Percentiles rank a stretch among this genome's conserved stretches.
Conservation (phyloP, 1,139 yeast genomes). For the Sugiyamaella novakii region DNA sequence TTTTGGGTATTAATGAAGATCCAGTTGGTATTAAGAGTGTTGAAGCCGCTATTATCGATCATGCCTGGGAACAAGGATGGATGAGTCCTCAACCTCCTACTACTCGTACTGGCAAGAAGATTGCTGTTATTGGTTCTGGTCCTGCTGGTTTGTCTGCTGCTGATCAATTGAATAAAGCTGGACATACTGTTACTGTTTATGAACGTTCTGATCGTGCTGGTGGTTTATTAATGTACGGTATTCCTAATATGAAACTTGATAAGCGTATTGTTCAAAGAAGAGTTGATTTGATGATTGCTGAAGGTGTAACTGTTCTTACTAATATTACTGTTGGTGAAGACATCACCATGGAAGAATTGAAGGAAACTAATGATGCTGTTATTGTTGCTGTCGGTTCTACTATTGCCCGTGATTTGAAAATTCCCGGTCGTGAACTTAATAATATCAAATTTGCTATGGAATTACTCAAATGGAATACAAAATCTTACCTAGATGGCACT, state of each 20-base stretch:
- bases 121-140: constrained; percentile 94
- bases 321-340: constrained; percentile 85
- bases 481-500: constrained; percentile 81
- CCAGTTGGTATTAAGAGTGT: constrained; percentile 97
- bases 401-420: constrained; percentile 90
- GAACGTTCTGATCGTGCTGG: constrained; percentile 96
- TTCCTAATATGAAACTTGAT: constrained; percentile 98
- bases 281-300: constrained; percentile 85
- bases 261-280: constrained; percentile 91
- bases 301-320: constrained; percentile 80
- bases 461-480: constrained; percentile 82
- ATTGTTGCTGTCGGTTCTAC: constrained; percentile 95
- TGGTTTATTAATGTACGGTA: constrained; percentile 97
- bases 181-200: constrained; percentile 86
- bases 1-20: constrained; percentile 87
- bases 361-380: constrained; percentile 72
- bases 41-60: constrained; percentile 94
- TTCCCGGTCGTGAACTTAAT: constrained; percentile 89
- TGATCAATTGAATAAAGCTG: constrained; percentile 95
- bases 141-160: constrained; percentile 97
- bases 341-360: constrained; percentile 64
- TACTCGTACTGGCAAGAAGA: constrained; percentile 75
- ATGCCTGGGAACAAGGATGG: constrained; percentile 97
- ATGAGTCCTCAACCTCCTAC: constrained; percentile 81
- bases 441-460: constrained; percentile 96